Conservation (phyloP, 2,329 filamentous ascomycete species). For the Verticillium tricorpus region DNA sequence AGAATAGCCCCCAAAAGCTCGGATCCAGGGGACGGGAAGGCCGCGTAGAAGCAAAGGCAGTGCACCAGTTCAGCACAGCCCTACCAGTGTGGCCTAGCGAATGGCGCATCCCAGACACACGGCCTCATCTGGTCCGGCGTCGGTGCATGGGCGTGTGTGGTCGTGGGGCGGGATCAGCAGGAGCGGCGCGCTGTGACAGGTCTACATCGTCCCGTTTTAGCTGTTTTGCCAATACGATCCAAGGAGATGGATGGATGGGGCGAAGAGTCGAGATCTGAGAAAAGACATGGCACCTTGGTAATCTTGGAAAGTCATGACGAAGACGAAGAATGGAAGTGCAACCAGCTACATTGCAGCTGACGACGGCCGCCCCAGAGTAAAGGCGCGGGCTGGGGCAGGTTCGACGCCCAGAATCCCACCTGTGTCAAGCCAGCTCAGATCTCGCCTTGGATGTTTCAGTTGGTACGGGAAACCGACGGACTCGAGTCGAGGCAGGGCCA, state of each 20-base stretch:
- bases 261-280: no score
- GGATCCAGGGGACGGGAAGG: neutral
- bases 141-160: neutral
- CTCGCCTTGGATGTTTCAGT: neutral
- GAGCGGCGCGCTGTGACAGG: neutral
- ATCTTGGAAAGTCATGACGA: neutral
- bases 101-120: neutral
- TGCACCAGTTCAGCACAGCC: conserved; percentile 1
- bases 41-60: neutral
- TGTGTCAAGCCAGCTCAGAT: neutral
- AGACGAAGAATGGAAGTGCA: neutral
- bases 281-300: no score
- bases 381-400: neutral
- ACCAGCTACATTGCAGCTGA: neutral
- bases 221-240: neutral
- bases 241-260: neutral
- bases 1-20: neutral
- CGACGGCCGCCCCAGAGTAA: neutral
- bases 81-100: neutral
- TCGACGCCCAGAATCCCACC: neutral
- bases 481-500: neutral
- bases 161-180: neutral
- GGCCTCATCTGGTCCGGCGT: neutral
- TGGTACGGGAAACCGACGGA: neutral
- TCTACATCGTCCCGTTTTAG: neutral